A percentile compares a stretch with the other conserved stretches of the same genome.
Conservation (phyloP, 2,329 filamentous ascomycete genomes). For the Aspergillus felis region DNA sequence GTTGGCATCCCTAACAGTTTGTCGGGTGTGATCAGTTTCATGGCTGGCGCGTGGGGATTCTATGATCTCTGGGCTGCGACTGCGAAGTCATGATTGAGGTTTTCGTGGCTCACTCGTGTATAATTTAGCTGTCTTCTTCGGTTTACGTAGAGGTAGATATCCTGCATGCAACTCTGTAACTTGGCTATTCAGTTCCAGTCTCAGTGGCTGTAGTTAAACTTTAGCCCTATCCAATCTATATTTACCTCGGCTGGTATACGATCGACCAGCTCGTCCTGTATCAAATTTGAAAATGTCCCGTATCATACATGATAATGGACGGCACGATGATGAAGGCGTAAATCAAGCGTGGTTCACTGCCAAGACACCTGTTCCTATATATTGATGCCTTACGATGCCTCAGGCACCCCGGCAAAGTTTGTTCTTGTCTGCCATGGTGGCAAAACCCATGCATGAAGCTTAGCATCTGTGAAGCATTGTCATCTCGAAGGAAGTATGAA, state of each 20-base stretch:
- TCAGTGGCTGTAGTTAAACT: too few species aligned
- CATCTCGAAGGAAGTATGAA: not conserved
- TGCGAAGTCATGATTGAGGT: constrained; percentile 15
- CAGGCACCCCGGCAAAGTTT: not conserved
- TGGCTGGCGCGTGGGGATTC: constrained; percentile 46
- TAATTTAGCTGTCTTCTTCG: not conserved
- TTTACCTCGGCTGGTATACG: too few species aligned
- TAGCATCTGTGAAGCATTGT: too few species aligned
- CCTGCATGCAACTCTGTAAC: not conserved
- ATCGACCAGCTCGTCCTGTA: too few species aligned
- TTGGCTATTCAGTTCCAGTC: not conserved
- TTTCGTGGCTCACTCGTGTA: constrained; percentile 3
- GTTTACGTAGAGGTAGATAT: not conserved
- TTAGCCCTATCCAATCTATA: too few species aligned
- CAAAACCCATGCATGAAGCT: too few species aligned
- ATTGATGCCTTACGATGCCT: not conserved
- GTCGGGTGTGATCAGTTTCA: constrained; percentile 56
- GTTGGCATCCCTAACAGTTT: constrained; percentile 54
- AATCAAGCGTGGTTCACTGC: too few species aligned
- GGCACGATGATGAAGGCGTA: too few species aligned
- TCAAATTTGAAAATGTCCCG: too few species aligned
- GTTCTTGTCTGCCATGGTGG: too few species aligned
- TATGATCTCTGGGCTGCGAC: constrained; percentile 45
- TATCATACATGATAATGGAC: too few species aligned
- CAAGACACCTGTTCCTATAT: too few species aligned